phyloP scores from a whole-genome alignment of 2,329 filamentous ascomycete genomes.

The Venturia carpophila region DNA sequence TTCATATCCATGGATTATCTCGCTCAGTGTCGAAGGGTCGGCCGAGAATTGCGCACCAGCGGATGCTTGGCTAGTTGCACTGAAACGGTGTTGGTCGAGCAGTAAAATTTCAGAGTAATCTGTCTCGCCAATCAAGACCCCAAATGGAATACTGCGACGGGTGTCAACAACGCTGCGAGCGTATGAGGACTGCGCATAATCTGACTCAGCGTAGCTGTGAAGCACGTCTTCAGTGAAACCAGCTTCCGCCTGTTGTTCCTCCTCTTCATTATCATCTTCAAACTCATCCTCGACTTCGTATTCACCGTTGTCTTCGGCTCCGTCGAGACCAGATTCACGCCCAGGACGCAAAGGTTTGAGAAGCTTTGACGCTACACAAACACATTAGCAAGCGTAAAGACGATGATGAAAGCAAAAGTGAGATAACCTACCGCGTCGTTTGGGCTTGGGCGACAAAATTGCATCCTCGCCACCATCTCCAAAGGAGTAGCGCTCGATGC shows the following conservation, averaged over 20 bases:
- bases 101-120: conserved; percentile 2
- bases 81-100: not conserved
- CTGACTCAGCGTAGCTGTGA: conserved; percentile 8
- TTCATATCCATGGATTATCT: not conserved
- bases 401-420: not conserved
- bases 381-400: not conserved
- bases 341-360: not conserved
- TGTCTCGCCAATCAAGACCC: not conserved
- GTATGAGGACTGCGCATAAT: not conserved
- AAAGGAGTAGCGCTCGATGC: not conserved
- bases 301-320: not conserved
- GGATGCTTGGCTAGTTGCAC: not conserved
- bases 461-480: not conserved
- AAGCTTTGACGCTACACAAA: not conserved
- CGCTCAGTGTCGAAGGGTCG: not conserved
- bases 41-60: not conserved
- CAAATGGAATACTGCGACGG: conserved; percentile 10
- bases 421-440: not conserved
- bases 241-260: conserved; percentile 2
- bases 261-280: not conserved
- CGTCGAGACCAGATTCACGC: not conserved
- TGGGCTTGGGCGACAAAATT: not conserved
- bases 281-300: not conserved
- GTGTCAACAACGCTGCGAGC: not conserved
- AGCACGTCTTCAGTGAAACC: conserved; percentile 2